Evolutionary conservation across 78 protist species (phyloP).

Genomic region (Pigoraptor vietnamica): DNA sequence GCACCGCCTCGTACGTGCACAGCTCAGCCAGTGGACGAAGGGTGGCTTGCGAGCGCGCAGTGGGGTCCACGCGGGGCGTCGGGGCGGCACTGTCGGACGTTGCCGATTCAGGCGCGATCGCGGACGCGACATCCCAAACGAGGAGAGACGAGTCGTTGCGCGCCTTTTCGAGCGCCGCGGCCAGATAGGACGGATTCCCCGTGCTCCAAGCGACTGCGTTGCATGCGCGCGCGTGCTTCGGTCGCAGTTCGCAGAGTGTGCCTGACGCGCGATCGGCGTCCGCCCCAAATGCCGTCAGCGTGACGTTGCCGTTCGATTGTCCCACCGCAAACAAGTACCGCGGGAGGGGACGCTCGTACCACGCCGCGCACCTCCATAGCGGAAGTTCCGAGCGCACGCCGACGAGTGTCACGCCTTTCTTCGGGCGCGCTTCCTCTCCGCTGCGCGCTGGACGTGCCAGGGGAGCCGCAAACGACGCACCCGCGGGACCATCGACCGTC

Average conservation of each 20-base stretch:
- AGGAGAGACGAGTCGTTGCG: neutral
- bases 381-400: neutral
- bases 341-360: neutral
- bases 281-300: neutral
- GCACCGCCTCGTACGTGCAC: neutral
- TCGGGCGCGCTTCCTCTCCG: neutral
- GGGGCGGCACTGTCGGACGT: neutral
- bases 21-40: neutral
- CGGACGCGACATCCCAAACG: neutral
- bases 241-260: neutral
- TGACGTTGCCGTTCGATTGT: neutral
- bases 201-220: neutral
- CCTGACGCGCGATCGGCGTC: neutral
- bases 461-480: too few relatives aligned
- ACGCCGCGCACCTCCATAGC: neutral
- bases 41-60: neutral
- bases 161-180: neutral
- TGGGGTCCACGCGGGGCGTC: neutral
- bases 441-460: neutral
- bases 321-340: neutral
- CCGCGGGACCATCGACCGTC: neutral
- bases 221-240: neutral
- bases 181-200: neutral
- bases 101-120: neutral
- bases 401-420: neutral